Percentiles rank a stretch among this genome's conserved stretches.
Evolutionary conservation across 208 protist genomes (phyloP).

Genomic region (Leishmania guyanensis): DNA sequence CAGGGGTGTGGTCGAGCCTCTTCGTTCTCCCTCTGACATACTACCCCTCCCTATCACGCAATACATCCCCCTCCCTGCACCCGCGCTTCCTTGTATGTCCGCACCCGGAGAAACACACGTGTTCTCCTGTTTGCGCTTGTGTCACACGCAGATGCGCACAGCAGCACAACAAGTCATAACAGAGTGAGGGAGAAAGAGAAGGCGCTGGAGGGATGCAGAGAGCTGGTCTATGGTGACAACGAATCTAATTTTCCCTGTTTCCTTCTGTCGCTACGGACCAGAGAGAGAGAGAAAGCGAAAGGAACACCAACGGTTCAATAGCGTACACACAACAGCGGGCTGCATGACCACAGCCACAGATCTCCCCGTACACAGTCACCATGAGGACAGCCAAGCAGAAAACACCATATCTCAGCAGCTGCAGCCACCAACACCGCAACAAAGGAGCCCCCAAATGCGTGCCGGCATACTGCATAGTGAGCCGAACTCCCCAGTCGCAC

Average conservation of each 20-base stretch:
- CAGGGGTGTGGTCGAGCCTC: background rate
- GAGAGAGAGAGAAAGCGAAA: background rate
- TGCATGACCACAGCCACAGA: background rate
- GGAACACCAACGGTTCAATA: background rate
- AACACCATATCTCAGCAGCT: background rate
- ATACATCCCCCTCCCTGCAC: background rate
- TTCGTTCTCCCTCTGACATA: background rate
- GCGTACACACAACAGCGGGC: background rate
- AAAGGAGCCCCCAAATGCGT: background rate
- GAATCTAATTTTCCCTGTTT: background rate
- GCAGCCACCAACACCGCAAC: background rate
- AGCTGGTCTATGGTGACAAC: background rate
- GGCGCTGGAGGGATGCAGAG: background rate
- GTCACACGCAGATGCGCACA: background rate
- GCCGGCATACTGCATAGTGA: background rate
- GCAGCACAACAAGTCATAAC: background rate
- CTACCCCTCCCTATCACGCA: background rate
- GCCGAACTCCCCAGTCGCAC: background rate
- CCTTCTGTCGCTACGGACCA: background rate
- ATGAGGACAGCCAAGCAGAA: background rate
- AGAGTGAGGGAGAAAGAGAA: background rate
- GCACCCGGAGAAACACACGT: background rate
- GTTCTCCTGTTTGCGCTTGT: background rate
- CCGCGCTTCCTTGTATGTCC: background rate
- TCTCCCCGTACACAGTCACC: background rate